phyloP scores from a whole-genome alignment of 192 early-diverging fungal species.

The Coemansia sp. region DNA sequence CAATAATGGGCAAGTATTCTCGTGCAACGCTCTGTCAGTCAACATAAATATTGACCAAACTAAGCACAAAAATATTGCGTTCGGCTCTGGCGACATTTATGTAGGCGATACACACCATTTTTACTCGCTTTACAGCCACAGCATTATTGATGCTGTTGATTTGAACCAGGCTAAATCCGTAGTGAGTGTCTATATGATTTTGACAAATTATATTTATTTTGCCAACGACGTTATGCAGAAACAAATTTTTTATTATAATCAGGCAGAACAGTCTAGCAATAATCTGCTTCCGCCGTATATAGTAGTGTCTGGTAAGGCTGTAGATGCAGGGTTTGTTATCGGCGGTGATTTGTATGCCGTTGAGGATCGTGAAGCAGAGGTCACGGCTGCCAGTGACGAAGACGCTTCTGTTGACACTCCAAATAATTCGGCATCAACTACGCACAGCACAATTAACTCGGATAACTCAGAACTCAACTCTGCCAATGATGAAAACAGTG shows the following conservation, averaged over 20 bases:
- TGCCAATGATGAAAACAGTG: background rate
- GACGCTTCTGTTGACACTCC: background rate
- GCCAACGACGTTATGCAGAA: background rate
- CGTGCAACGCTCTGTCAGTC: slow-evolving; percentile 2
- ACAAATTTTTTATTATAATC: background rate
- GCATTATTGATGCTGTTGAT: background rate
- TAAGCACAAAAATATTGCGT: slow-evolving; percentile 2
- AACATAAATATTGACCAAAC: background rate
- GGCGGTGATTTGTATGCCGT: background rate
- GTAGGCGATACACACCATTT: background rate
- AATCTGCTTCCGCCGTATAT: background rate
- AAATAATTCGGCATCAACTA: background rate
- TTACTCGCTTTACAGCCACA: slow-evolving; percentile 20
- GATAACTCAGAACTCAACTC: background rate
- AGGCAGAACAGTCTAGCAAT: background rate
- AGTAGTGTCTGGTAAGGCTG: background rate
- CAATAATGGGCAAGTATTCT: background rate
- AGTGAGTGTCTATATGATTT: slow-evolving; percentile 21
- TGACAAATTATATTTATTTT: slow-evolving; percentile 17
- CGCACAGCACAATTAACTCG: background rate
- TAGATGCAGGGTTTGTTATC: background rate
- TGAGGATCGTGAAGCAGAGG: background rate
- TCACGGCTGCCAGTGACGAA: background rate
- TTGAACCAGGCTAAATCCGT: background rate
- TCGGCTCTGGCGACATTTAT: background rate